Base-by-base conservation (phyloP, 192 early-diverging fungal species). In the Linderina pennispora region DNA sequence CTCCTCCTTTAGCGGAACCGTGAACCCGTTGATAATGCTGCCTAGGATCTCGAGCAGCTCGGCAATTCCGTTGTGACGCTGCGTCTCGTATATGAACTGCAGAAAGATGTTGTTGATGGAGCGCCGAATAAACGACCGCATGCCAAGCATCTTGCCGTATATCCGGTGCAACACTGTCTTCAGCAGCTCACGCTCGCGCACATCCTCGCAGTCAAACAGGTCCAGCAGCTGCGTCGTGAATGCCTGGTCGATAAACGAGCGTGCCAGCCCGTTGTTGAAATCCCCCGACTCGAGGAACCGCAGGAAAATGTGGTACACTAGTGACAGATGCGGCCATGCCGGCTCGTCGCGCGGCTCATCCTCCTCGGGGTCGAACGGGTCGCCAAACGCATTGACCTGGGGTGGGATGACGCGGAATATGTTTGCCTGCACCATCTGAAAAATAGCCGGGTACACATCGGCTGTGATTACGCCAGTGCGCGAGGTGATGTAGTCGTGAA, bases 21-120 rank as follows among this genome's bases (percentile, higher is more conserved):
- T 94, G 62, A 99, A 99, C 15, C 97, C 97, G 64, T 99, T 99
- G 74, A 99, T 99, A 54, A 99, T 99, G 75, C 97, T 99, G 53
- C 97, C 97, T 19, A 99, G 76, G 54, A 99, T 99, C 67, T 99
- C 97, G 15, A 99, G 64, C 42, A 99, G 71, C 68, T 99, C 97
- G 4, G 97, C 94, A 51, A 99, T 91, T 25, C 97, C 97, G 61
- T 97, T 98, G 72, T 98, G 96, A 23, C 87, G 58, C 53, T 97
- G 95, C 40, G 81, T 86, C 62, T 99, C 95, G 70, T 99, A 99
- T 36, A 95, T 85, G 49, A 98, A 99, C 50, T 92, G 86, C 70
- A 99, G 91, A 52, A 99, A 99, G 23, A 97, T 88, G 74, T 99
- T 85, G 79, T 94, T 98, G 80, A 99, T 98, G 1, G 92, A 92